Conservation (phyloP, 2,329 filamentous ascomycete species). For the Teratosphaeria zuluensis region DNA sequence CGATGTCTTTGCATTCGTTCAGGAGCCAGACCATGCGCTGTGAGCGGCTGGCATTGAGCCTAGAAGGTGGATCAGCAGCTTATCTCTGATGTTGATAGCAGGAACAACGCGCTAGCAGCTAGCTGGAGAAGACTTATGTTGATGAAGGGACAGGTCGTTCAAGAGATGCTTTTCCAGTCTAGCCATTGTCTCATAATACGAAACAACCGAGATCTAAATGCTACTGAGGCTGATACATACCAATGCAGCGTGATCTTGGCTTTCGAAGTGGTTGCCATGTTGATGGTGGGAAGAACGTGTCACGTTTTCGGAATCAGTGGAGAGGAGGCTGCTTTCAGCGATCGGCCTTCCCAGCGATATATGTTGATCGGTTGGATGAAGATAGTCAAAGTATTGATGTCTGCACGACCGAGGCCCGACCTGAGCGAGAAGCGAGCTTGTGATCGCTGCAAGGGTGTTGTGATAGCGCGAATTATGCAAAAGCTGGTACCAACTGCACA, state of each 20-base stretch:
- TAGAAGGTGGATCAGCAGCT: slow-evolving; percentile 27
- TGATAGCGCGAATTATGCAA: background rate
- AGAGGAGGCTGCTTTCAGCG: background rate
- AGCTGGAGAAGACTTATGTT: no score
- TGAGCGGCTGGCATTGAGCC: slow-evolving; percentile 74
- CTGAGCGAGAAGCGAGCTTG: no score
- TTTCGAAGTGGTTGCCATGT: slow-evolving; percentile 16
- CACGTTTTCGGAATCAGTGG: background rate
- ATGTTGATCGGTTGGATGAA: background rate
- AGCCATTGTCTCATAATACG: background rate
- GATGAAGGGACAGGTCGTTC: no score
- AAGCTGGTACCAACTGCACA: background rate
- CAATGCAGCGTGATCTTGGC: slow-evolving; percentile 56
- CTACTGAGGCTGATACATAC: slow-evolving; percentile 30
- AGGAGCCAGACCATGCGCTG: slow-evolving; percentile 80
- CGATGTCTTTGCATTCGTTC: slow-evolving; percentile 62
- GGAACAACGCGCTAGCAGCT: background rate
- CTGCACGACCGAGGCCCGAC: background rate
- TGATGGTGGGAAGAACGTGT: background rate
- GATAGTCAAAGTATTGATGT: background rate
- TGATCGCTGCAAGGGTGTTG: background rate
- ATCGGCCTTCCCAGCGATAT: background rate
- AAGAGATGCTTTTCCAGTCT: no score
- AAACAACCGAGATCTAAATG: background rate
- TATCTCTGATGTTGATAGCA: background rate